These are phyloP conservation scores for Crataegus laevigata DNA, from an alignment of 306 rosid genomes.

Conservation along the genomic window DNA sequence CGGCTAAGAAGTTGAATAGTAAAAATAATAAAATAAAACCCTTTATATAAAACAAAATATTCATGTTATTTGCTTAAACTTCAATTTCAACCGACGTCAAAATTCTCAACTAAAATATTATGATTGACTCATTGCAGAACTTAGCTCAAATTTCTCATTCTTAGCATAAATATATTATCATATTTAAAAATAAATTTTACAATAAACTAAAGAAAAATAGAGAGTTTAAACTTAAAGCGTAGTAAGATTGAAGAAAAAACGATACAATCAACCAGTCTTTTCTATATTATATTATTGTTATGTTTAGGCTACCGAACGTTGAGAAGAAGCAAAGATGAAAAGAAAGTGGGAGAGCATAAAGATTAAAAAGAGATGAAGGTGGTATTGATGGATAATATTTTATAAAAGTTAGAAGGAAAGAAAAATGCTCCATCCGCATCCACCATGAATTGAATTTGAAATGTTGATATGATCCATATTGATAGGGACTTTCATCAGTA, in stretches of 20 bases:
- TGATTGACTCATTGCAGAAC: rapidly evolving
- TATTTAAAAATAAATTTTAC: too few relatives aligned
- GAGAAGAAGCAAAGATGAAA: constrained; percentile 66
- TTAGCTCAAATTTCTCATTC: too few relatives aligned
- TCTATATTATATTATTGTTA: neutral
- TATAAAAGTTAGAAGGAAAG: neutral
- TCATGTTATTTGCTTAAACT: too few relatives aligned
- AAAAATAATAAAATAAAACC: too few relatives aligned
- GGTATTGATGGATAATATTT: constrained; percentile 2
- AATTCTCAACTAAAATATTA: too few relatives aligned
- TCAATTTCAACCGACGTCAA: too few relatives aligned
- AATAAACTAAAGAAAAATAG: too few relatives aligned
- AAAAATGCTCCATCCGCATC: neutral
- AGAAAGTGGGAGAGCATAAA: neutral
- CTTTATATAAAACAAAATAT: too few relatives aligned
- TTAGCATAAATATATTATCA: rapidly evolving
- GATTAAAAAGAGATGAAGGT: neutral
- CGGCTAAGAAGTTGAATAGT: rapidly evolving
- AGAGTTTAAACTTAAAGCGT: too few relatives aligned
- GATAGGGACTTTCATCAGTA: neutral
- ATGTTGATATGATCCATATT: neutral
- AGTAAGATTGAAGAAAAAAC: too few relatives aligned
- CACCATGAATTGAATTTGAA: neutral
- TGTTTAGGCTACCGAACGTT: constrained; percentile 76
- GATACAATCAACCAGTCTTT: too few relatives aligned